phyloP scores from a whole-genome alignment of 2,329 filamentous ascomycete genomes.

The Fusarium sp. region DNA sequence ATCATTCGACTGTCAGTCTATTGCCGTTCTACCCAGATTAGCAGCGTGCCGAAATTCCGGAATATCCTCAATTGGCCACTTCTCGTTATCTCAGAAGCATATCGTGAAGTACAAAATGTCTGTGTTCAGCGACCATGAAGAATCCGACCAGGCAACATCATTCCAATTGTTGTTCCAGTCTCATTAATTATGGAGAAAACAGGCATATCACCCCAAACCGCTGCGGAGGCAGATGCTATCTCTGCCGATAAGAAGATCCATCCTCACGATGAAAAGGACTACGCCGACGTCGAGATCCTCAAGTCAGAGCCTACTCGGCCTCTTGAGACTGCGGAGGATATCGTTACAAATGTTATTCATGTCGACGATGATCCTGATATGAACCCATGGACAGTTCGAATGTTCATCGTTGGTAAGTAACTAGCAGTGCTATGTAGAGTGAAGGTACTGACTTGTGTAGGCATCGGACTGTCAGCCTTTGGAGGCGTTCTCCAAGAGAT shows the following conservation, averaged over 20 bases:
- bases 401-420: constrained; percentile 37
- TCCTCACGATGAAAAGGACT: not conserved
- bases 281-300: constrained; percentile 12
- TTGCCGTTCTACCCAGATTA: constrained; percentile 14
- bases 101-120: not conserved
- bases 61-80: not conserved
- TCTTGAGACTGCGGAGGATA: constrained; percentile 33
- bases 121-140: not conserved
- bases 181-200: constrained; percentile 5
- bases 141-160: not conserved
- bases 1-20: not conserved
- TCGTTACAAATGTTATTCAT: constrained; percentile 43
- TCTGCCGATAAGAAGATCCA: constrained; percentile 19
- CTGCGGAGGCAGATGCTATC: constrained; percentile 3
- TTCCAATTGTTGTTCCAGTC: not conserved
- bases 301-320: constrained; percentile 7
- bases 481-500: constrained; percentile 41
- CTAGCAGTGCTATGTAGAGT: not conserved
- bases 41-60: constrained; percentile 27
- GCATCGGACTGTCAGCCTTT: constrained; percentile 38
- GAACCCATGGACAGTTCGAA: constrained; percentile 44
- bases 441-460: constrained; percentile 11
- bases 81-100: not conserved
- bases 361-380: constrained; percentile 41
- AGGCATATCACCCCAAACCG: not conserved